Conservation (phyloP, 1,139 yeast genomes). For the Blastobotrys arbuscula region DNA sequence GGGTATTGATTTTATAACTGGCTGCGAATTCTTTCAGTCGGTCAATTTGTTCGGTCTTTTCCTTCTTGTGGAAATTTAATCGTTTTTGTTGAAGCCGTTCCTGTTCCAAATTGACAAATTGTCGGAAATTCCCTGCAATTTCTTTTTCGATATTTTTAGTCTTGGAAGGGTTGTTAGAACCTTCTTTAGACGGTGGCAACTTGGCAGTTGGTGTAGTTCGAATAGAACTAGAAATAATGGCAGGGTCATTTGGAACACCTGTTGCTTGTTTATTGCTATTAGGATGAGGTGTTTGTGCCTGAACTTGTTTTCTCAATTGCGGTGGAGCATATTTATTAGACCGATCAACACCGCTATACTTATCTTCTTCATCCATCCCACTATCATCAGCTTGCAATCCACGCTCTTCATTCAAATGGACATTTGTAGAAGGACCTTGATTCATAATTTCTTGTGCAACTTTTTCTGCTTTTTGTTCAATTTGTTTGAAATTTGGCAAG, state of each 20-base stretch:
- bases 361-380: conserved; percentile 92
- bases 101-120: conserved; percentile 34
- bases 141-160: conserved; percentile 28
- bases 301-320: neutral
- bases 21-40: conserved; percentile 82
- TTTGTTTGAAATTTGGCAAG: conserved; percentile 66
- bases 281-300: conserved; percentile 31
- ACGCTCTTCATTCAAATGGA: conserved; percentile 88
- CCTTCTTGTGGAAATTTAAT: conserved; percentile 30
- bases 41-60: conserved; percentile 50
- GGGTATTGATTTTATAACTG: conserved; percentile 57
- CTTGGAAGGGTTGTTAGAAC: neutral
- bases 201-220: neutral
- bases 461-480: conserved; percentile 65
- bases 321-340: conserved; percentile 1
- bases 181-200: neutral
- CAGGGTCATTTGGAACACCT: conserved; percentile 51
- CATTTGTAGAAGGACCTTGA: conserved; percentile 58
- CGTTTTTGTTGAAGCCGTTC: conserved; percentile 30
- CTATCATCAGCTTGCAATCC: conserved; percentile 72
- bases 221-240: conserved; percentile 43
- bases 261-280: conserved; percentile 18
- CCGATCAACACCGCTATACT: conserved; percentile 79
- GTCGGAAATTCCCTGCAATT: conserved; percentile 32
- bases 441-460: conserved; percentile 80